These are phyloP conservation scores for Carpinus fangiana DNA, from an alignment of 306 rosid genomes.

Conservation along the genomic window DNA sequence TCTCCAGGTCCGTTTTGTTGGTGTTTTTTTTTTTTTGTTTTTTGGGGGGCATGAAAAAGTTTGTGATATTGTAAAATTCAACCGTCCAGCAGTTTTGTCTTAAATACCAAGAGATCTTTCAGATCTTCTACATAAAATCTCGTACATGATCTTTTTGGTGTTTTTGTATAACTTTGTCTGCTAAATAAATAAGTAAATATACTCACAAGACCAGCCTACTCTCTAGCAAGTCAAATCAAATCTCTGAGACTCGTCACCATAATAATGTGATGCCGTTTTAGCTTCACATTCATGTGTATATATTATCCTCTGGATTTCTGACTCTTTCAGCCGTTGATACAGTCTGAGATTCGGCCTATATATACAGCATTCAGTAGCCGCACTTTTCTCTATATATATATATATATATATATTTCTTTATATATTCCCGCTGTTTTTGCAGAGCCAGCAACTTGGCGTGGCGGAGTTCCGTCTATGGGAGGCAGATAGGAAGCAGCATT, in stretches of 20 bases:
- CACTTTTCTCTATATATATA: slow-evolving; percentile 3
- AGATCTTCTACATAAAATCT: slow-evolving; percentile 9
- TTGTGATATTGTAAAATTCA: not conserved
- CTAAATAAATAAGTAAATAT: not conserved
- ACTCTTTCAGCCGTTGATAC: not conserved
- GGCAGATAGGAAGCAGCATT: slow-evolving; percentile 19
- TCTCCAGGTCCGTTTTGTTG: not conserved
- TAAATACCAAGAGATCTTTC: slow-evolving; percentile 4
- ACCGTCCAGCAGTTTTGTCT: not conserved
- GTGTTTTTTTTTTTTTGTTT: not conserved
- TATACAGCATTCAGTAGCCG: slow-evolving; percentile 11
- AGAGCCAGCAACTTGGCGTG: slow-evolving; percentile 13
- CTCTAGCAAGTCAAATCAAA: slow-evolving; percentile 1
- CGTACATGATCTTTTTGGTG: slow-evolving; percentile 1
- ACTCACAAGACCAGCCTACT: not conserved
- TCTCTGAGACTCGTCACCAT: not conserved
- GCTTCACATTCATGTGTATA: not conserved
- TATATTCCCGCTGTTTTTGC: slow-evolving; percentile 7
- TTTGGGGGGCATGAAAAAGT: not conserved
- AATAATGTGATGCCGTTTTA: not conserved
- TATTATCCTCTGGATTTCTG: not conserved
- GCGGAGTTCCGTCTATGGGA: not conserved
- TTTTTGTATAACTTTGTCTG: not conserved
- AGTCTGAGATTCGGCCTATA: slow-evolving; percentile 11
- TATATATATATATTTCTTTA: slow-evolving; percentile 8